Evolutionary conservation across 2,329 filamentous ascomycete species (phyloP).

Genomic region (Ceratocystis ficicola): DNA sequence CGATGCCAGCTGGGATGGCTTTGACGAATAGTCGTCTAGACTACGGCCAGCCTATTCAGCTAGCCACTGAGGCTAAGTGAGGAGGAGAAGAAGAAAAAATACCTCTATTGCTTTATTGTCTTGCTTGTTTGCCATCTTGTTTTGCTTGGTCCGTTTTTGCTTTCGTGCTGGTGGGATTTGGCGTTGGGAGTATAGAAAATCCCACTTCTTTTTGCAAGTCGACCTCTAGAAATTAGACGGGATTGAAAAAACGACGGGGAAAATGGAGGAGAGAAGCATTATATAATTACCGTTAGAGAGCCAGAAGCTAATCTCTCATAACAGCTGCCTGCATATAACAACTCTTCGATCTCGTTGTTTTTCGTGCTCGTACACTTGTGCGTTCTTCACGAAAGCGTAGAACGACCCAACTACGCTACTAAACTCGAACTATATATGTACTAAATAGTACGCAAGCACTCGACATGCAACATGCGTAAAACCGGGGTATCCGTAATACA

Average conservation of each 20-base stretch:
- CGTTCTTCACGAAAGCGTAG: too few species aligned
- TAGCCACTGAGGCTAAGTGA: not conserved
- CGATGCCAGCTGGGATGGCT: slow-evolving; percentile 52
- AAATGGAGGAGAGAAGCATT: not conserved
- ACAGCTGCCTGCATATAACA: slow-evolving; percentile 6
- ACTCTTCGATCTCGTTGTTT: not conserved
- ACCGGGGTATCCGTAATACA: not conserved
- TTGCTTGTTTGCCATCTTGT: slow-evolving; percentile 2
- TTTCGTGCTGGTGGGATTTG: slow-evolving; percentile 17
- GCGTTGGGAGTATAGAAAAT: slow-evolving; percentile 22
- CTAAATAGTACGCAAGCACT: not conserved
- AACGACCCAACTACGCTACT: not conserved
- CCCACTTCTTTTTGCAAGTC: not conserved
- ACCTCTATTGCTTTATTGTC: not conserved
- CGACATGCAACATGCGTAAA: not conserved
- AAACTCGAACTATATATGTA: not conserved
- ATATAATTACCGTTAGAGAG: not conserved
- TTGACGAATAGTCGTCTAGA: slow-evolving; percentile 41
- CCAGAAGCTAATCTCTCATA: not conserved
- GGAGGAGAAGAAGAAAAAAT: not conserved
- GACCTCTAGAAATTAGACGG: not conserved
- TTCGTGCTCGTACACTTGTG: not conserved
- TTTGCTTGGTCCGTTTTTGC: slow-evolving; percentile 13
- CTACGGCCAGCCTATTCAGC: too few species aligned
- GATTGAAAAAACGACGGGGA: not conserved